Conservation (phyloP, 1,139 yeast genomes). For the Debaryomyces subglobosus region DNA sequence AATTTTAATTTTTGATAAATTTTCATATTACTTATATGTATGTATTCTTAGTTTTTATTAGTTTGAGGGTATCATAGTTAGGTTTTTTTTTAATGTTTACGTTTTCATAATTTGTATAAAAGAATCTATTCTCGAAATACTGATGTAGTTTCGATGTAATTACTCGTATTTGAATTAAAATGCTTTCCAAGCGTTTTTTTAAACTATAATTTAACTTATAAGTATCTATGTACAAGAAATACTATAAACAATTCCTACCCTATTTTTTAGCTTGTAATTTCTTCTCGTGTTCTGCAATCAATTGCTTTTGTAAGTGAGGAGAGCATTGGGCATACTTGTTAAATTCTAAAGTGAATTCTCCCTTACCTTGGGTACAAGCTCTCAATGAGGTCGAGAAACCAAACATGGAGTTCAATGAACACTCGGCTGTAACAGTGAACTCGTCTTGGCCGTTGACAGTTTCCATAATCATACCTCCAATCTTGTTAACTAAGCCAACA, state of each 20-base stretch:
- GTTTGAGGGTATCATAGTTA: conserved; percentile 37
- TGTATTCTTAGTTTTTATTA: conserved; percentile 35
- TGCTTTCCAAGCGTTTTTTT: not conserved
- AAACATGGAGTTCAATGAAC: conserved; percentile 92
- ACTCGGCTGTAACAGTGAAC: conserved; percentile 90
- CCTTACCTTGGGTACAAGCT: conserved; percentile 98
- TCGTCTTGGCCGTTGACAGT: conserved; percentile 95
- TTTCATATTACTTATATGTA: conserved; percentile 22
- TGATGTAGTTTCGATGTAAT: not conserved
- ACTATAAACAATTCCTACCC: conserved; percentile 14
- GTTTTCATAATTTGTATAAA: conserved; percentile 18
- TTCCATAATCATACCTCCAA: conserved; percentile 90
- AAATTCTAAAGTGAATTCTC: conserved; percentile 95
- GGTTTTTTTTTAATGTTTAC: conserved; percentile 37
- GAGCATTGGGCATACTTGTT: conserved; percentile 89
- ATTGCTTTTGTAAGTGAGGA: conserved; percentile 86
- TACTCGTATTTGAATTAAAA: not conserved
- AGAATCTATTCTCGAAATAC: conserved; percentile 1
- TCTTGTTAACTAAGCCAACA: conserved; percentile 87
- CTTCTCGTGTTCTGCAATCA: conserved; percentile 78
- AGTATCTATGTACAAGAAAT: conserved; percentile 16
- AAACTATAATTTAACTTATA: conserved; percentile 1
- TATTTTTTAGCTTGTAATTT: conserved; percentile 29
- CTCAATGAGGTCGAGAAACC: conserved; percentile 95
- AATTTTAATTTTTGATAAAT: conserved; percentile 22